Percentiles rank a stretch among this genome's conserved stretches.
phyloP scores from a whole-genome alignment of 2,329 filamentous ascomycete genomes.

The Aspergillus aculeatus region DNA sequence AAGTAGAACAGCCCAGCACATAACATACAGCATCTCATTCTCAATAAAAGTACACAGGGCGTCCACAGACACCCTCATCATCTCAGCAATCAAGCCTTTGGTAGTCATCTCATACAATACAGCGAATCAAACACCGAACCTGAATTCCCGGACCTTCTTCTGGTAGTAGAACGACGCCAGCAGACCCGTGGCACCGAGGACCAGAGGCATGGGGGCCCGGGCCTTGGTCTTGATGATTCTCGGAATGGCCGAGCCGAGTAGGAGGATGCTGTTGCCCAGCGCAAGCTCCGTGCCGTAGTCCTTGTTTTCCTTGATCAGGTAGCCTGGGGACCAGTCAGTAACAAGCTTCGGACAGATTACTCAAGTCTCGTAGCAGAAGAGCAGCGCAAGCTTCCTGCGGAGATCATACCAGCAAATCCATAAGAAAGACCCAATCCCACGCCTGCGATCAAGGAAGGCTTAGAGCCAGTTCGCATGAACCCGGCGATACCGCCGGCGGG shows the following conservation, averaged over 20 bases:
- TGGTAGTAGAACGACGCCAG: constrained; percentile 12
- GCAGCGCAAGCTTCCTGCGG: no score
- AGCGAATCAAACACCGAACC: constrained; percentile 6
- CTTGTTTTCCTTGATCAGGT: constrained; percentile 21
- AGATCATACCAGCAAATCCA: constrained; percentile 15
- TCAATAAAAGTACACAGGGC: neutral
- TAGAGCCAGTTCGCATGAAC: constrained; percentile 18
- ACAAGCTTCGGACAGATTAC: no score
- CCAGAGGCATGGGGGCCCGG: constrained; percentile 16
- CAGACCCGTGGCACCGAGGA: constrained; percentile 12
- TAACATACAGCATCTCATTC: neutral
- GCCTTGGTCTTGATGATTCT: constrained; percentile 16
- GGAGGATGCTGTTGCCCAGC: constrained; percentile 19
- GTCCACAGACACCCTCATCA: neutral
- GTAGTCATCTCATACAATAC: no score
- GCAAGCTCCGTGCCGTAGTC: constrained; percentile 23
- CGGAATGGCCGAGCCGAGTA: constrained; percentile 16
- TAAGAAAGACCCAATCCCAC: constrained; percentile 20
- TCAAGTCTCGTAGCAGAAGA: no score
- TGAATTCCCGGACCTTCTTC: constrained; percentile 16
- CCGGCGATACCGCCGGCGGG: constrained; percentile 18
- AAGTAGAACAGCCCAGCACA: neutral
- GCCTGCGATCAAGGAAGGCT: constrained; percentile 19
- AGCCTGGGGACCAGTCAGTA: constrained; percentile 1
- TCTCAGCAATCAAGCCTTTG: neutral